These are phyloP conservation scores for Dryas octopetala DNA, from an alignment of 306 rosid genomes.

Conservation along the genomic window DNA sequence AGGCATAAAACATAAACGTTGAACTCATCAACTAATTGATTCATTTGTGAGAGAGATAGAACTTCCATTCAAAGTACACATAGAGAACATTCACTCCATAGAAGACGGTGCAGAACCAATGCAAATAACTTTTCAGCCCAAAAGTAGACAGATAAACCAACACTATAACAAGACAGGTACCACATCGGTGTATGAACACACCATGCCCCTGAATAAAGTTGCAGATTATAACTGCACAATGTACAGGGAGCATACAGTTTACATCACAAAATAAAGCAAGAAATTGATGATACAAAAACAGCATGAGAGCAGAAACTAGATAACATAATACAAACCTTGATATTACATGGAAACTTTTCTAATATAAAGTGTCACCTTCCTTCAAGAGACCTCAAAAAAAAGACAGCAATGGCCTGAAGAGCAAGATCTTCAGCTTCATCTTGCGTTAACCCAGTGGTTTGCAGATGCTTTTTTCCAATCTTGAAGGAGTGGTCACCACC, in stretches of 20 bases:
- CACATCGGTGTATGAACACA: not conserved
- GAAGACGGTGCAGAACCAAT: not conserved
- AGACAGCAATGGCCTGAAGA: conserved; percentile 54
- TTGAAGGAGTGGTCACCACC: conserved; percentile 96
- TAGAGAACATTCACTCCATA: not conserved
- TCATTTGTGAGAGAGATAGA: not conserved
- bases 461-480: conserved; percentile 82
- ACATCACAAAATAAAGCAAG: not conserved
- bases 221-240: not conserved
- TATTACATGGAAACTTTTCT: conserved; percentile 9
- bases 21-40: not conserved
- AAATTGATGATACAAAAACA: conserved; percentile 7
- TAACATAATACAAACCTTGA: conserved; percentile 28
- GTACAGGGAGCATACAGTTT: not conserved
- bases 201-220: not conserved
- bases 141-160: not conserved
- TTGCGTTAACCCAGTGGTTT: conserved; percentile 56
- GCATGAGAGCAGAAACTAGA: conserved; percentile 8
- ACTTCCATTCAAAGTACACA: not conserved
- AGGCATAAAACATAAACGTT: not conserved
- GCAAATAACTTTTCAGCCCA: not conserved
- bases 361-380: conserved; percentile 25
- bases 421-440: conserved; percentile 68
- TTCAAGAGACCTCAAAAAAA: conserved; percentile 43
- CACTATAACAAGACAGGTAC: not conserved